These are phyloP conservation scores for Neopestalotiopsis sp. DNA, from an alignment of 2,329 filamentous ascomycete genomes.

Conservation along the genomic window DNA sequence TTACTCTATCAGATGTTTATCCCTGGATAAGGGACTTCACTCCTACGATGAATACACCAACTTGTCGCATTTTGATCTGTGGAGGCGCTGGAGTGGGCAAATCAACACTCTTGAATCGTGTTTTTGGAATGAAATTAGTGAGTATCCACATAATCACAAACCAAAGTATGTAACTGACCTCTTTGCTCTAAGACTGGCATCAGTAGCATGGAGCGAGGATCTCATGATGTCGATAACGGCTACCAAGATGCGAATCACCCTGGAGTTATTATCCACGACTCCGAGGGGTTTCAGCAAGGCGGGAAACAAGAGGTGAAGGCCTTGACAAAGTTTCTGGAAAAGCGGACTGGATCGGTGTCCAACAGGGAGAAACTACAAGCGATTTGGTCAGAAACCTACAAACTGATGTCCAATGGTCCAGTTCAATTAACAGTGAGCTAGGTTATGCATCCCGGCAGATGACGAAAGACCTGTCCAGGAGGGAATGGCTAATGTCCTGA, in stretches of 20 bases:
- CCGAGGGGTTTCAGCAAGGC: neutral
- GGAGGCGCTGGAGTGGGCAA: conserved; percentile 1
- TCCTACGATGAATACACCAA: neutral
- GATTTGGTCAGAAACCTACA: neutral
- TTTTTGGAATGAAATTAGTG: neutral
- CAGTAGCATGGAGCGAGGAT: neutral
- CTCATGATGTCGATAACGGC: neutral
- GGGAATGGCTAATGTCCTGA: neutral
- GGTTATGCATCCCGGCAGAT: neutral
- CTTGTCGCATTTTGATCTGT: neutral
- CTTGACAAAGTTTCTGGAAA: neutral
- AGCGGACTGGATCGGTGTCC: neutral
- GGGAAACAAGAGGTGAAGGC: neutral
- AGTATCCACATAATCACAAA: neutral
- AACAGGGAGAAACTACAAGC: neutral
- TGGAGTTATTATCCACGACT: neutral
- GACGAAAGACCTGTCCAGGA: neutral
- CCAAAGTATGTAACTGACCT: neutral
- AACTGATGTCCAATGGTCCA: neutral
- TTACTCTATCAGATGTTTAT: neutral
- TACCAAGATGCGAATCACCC: neutral
- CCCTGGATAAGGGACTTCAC: conserved; percentile 1
- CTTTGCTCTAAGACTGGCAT: neutral
- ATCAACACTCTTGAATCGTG: neutral
- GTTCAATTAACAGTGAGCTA: neutral